Conservation (phyloP, 768 basidiomycete genomes). For the Filobasidium floriforme region DNA sequence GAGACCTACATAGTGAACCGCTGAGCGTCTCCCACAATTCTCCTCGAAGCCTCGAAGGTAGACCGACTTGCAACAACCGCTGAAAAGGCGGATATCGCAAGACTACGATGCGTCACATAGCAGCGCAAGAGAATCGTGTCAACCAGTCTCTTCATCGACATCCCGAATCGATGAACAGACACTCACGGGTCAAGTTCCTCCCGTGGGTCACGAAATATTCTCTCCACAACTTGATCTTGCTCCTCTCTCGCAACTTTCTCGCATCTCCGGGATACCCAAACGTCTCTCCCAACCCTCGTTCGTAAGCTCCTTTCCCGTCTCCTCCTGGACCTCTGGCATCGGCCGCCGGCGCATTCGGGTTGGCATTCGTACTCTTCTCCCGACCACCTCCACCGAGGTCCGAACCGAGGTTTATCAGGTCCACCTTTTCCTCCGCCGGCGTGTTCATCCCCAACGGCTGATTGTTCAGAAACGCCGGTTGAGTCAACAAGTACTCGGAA, state of each 20-base stretch:
- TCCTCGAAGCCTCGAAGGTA: constrained; percentile 86
- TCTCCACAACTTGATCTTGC: constrained; percentile 90
- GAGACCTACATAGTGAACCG: constrained; percentile 62
- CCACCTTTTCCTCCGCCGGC: constrained; percentile 3
- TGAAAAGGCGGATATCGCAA: constrained; percentile 94
- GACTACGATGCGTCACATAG: constrained; percentile 40
- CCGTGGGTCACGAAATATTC: constrained; percentile 82
- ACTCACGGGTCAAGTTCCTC: constrained; percentile 69
- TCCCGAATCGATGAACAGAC: neutral
- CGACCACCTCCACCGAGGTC: neutral
- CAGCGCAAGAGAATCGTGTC: too few relatives aligned
- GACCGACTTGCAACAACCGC: constrained; percentile 91
- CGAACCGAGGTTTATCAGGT: constrained; percentile 34
- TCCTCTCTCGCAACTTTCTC: constrained; percentile 44
- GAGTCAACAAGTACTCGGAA: constrained; percentile 74
- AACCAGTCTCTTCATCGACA: neutral
- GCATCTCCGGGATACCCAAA: constrained; percentile 47
- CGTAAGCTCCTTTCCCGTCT: constrained; percentile 42
- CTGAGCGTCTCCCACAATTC: constrained; percentile 98
- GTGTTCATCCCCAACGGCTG: neutral
- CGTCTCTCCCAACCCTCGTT: constrained; percentile 42
- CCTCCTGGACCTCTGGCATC: constrained; percentile 45
- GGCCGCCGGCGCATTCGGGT: constrained; percentile 26
- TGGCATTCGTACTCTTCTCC: constrained; percentile 8
- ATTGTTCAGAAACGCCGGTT: constrained; percentile 27